Conservation (phyloP, 139 green algal species). For the Haematococcus lacustris region DNA sequence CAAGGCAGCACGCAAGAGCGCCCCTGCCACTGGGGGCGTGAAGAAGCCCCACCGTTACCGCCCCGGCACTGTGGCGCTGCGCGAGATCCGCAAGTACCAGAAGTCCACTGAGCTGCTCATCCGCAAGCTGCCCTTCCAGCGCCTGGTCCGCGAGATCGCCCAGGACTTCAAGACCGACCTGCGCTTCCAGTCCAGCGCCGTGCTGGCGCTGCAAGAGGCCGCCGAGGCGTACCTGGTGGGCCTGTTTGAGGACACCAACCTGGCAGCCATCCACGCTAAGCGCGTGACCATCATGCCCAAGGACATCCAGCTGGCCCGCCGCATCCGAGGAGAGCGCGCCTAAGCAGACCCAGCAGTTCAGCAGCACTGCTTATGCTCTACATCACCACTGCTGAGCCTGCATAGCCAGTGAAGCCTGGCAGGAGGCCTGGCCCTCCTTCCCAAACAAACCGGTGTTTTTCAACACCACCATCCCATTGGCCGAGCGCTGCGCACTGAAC, state of each 20-base stretch:
- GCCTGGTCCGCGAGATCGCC: conserved; percentile 94
- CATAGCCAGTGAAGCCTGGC: too few species aligned
- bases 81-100: conserved; percentile 93
- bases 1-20: conserved; percentile 85
- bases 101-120: conserved; percentile 93
- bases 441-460: too few species aligned
- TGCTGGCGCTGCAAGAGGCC: conserved; percentile 11
- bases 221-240: conserved; percentile 93
- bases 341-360: too few species aligned
- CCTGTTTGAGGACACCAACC: conserved; percentile 97
- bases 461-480: too few species aligned
- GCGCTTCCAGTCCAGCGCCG: conserved; percentile 75
- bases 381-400: too few species aligned
- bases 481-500: too few species aligned
- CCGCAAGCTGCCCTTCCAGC: conserved; percentile 94
- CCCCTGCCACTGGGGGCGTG: too few species aligned
- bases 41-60: conserved; percentile 50
- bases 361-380: too few species aligned
- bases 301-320: too few species aligned
- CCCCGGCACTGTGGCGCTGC: conserved; percentile 66
- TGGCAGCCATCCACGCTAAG: conserved; percentile 94
- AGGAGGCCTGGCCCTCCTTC: too few species aligned
- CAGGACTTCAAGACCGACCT: conserved; percentile 98
- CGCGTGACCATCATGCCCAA: too few species aligned
- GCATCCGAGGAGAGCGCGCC: too few species aligned